Conservation (phyloP, 768 basidiomycete genomes). For the Agaricus sinodeliciosus region DNA sequence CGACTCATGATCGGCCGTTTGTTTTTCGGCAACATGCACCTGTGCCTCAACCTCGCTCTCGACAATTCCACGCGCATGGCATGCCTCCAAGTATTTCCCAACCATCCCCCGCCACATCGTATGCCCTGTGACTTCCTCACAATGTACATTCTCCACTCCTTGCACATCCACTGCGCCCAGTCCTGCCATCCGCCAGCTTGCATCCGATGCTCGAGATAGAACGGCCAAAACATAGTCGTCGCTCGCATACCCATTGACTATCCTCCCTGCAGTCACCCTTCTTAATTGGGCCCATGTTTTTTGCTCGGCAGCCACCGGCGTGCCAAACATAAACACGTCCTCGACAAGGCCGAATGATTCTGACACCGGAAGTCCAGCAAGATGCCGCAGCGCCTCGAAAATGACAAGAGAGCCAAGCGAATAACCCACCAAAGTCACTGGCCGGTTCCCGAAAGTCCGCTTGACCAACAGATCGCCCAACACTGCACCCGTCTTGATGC, state of each 20-base stretch:
- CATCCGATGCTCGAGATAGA: conserved; percentile 38
- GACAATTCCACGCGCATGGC: conserved; percentile 32
- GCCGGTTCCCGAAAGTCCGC: conserved; percentile 46
- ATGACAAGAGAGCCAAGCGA: conserved; percentile 52
- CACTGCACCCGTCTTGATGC: conserved; percentile 46
- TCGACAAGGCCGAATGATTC: conserved; percentile 43
- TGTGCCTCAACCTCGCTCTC: conserved; percentile 29
- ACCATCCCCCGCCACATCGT: conserved; percentile 44
- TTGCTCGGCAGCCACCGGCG: conserved; percentile 35
- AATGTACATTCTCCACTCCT: conserved; percentile 47
- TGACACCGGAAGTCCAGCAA: conserved; percentile 35
- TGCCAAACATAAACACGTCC: conserved; percentile 50
- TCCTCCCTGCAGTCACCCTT: conserved; percentile 41
- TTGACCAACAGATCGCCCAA: conserved; percentile 43
- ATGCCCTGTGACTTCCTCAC: conserved; percentile 42
- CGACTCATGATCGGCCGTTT: neutral
- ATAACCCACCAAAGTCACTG: conserved; percentile 49
- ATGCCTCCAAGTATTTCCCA: conserved; percentile 35
- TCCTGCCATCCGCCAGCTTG: conserved; percentile 45
- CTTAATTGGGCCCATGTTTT: conserved; percentile 39
- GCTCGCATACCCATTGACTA: conserved; percentile 48
- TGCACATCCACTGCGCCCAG: conserved; percentile 36
- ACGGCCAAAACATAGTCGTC: conserved; percentile 51
- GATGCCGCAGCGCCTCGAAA: conserved; percentile 45
- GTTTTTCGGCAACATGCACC: conserved; percentile 19